Evolutionary conservation across 306 rosid genomes (phyloP).

Genomic region (Quercus agrifolia): DNA sequence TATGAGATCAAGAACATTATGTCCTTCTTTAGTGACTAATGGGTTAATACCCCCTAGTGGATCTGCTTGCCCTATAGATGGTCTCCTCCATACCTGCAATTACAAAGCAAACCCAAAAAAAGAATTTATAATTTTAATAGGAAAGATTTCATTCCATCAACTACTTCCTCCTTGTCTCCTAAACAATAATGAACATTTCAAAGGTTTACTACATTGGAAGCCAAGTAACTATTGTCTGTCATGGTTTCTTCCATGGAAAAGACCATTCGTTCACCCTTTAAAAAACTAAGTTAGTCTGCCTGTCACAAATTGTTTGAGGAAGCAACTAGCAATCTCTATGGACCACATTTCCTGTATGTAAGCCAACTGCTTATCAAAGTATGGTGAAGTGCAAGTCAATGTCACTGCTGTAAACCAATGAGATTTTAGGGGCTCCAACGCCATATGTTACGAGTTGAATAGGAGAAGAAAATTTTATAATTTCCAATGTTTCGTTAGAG

Average conservation of each 20-base stretch:
- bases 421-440: background rate
- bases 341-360: background rate
- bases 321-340: background rate
- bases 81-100: constrained; percentile 83
- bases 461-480: background rate
- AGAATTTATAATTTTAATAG: constrained; percentile 4
- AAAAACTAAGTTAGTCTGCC: background rate
- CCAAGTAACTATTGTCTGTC: background rate
- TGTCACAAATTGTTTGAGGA: background rate
- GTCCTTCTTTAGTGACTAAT: constrained; percentile 73
- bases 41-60: constrained; percentile 84
- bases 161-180: background rate
- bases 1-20: constrained; percentile 78
- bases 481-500: background rate
- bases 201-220: background rate
- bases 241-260: background rate
- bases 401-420: background rate
- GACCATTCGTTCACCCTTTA: background rate
- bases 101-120: constrained; percentile 8
- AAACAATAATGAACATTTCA: background rate
- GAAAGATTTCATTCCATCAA: background rate
- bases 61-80: constrained; percentile 68
- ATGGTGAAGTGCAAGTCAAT: background rate
- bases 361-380: background rate
- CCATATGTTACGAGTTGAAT: background rate